Base-by-base conservation (phyloP, 495 filamentous ascomycete species). In the Trichodelitschia bisporula region DNA sequence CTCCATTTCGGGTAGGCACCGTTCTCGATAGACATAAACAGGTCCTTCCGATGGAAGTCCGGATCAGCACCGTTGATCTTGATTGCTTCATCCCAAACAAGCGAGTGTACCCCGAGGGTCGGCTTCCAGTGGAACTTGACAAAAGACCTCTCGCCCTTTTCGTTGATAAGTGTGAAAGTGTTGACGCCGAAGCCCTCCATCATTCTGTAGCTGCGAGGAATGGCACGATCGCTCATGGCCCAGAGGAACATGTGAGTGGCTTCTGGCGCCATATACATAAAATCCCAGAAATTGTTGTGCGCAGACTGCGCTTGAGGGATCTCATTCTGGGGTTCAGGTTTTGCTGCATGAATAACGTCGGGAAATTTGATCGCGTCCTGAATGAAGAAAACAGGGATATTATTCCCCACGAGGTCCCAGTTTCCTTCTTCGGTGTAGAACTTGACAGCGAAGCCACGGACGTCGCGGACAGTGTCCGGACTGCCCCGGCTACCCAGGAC, bases 151-250 rank as follows among this genome's bases (percentile, higher is more conserved):
- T 77, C 65, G 14, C 72, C 73, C 31, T 75, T 55, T 27, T 58
- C 62, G 37, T 86, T 84, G 31, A 65, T 53, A 2, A 89, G 55
- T 2, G 63, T 72, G 44, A 60, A 89, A 0, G 80, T 86, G 45
- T 89, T 82, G 33, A 89, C 79, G 26, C 80, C 78, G 36, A 86
- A 89, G 0, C 80, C 80, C 43, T 89, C 73, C 74, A 89, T 84
- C 76, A 84, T 86, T 15, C 69, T 70, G 42, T 57, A 78, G 2
- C 72, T 80, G 3, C 77, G 64, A 13, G 80, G 80, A 32, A 84
- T 84, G 18, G 58, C 66, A 9, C 76, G 64, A 44, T 89, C 79
- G 25, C 62, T 71, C 72, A 77, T 73, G 29, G 69, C 56, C 77
- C 77, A 83, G 51, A 74, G 64, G 36, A 69, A 77, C 75, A 82